phyloP scores from a whole-genome alignment of 345 rosid species.

The Pistacia atlantica region DNA sequence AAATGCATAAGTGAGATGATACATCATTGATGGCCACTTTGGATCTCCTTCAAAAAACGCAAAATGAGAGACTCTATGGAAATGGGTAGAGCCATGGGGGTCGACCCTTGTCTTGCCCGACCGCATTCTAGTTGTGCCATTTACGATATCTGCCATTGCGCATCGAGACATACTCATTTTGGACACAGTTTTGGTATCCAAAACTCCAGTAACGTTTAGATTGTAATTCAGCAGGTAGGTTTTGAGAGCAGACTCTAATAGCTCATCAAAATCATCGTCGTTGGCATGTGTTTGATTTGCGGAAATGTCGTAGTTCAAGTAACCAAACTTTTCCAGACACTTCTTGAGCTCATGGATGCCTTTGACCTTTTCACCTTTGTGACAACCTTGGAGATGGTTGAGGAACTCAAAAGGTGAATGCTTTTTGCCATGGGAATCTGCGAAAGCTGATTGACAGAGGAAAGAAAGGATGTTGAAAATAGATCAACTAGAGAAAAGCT shows the following conservation, averaged over 20 bases:
- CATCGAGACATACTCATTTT: constrained; percentile 42
- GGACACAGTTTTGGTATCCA: constrained; percentile 25
- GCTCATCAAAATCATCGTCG: constrained; percentile 33
- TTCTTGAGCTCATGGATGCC: no score
- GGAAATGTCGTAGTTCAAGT: constrained; percentile 19
- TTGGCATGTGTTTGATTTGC: not conserved
- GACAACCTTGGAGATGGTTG: no score
- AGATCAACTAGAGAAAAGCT: no score
- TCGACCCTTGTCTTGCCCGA: constrained; percentile 12
- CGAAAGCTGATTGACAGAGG: no score
- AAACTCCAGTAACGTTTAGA: constrained; percentile 22
- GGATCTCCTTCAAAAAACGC: constrained; percentile 17
- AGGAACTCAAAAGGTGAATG: no score
- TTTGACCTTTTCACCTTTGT: no score
- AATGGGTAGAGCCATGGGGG: not conserved
- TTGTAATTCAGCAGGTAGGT: constrained; percentile 35
- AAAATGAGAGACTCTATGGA: constrained; percentile 30
- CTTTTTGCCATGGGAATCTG: no score
- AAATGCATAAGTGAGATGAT: constrained; percentile 28
- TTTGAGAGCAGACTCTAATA: constrained; percentile 34
- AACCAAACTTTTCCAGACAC: constrained; percentile 38
- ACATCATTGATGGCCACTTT: constrained; percentile 33
- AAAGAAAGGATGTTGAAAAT: no score
- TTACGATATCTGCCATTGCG: constrained; percentile 37
- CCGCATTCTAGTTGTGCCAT: constrained; percentile 29